Evolutionary conservation across 129 eudicot genomes (phyloP).

Genomic region (Chrysanthemum lavandulifolium): DNA sequence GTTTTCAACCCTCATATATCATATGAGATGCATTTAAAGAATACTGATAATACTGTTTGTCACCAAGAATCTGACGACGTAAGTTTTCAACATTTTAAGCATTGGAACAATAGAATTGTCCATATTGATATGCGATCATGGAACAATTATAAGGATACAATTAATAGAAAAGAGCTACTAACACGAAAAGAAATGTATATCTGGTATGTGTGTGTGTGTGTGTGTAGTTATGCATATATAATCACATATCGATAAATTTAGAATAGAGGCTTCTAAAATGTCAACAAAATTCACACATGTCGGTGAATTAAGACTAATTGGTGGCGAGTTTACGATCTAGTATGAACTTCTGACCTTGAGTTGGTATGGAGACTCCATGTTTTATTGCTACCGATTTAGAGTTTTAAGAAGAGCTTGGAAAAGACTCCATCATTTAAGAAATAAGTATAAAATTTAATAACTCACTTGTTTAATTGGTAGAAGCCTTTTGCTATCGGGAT

Average conservation of each 20-base stretch:
- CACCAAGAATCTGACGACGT: constrained; percentile 83
- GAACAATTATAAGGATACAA: constrained; percentile 1
- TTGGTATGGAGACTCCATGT: no score
- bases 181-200: neutral
- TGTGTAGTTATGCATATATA: neutral
- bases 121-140: constrained; percentile 64
- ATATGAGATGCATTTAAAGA: constrained; percentile 2
- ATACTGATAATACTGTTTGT: constrained; percentile 69
- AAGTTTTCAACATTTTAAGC: constrained; percentile 83
- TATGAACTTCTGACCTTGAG: no score
- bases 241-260: neutral
- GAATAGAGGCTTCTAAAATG: no score
- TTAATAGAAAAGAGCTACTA: neutral
- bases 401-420: no score
- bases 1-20: neutral
- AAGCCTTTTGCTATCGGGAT: no score
- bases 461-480: no score
- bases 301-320: no score
- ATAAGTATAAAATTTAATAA: no score
- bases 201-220: neutral
- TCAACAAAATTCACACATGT: no score
- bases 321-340: no score
- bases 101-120: constrained; percentile 72
- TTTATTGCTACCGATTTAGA: no score
- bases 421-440: no score